These are phyloP conservation scores for Diplotaxis tenuifolia DNA, from an alignment of 345 rosid genomes.

Conservation along the genomic window DNA sequence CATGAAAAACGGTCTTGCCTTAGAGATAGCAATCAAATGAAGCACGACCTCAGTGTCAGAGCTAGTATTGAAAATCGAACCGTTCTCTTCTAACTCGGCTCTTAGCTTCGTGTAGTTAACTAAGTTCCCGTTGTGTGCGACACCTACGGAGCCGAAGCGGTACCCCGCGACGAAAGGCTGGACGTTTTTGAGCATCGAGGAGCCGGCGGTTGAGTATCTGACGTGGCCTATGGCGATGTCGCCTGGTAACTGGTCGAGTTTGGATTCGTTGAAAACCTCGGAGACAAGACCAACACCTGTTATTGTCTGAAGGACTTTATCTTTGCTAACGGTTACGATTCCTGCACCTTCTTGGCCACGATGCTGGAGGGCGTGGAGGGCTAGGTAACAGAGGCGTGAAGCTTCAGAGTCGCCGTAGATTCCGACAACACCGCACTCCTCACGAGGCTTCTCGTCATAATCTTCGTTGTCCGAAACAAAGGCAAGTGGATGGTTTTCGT, in stretches of 20 bases:
- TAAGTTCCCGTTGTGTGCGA: slow-evolving; percentile 91
- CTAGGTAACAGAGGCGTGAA: slow-evolving; percentile 84
- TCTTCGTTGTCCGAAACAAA: slow-evolving; percentile 12
- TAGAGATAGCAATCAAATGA: slow-evolving; percentile 90
- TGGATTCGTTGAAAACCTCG: slow-evolving; percentile 84
- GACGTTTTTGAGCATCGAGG: slow-evolving; percentile 93
- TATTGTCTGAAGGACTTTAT: slow-evolving; percentile 66
- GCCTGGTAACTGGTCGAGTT: slow-evolving; percentile 84
- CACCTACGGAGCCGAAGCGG: slow-evolving; percentile 83
- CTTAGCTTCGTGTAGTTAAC: slow-evolving; percentile 73
- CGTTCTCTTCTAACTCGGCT: slow-evolving; percentile 72
- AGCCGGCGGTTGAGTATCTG: slow-evolving; percentile 90
- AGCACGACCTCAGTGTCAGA: slow-evolving; percentile 97
- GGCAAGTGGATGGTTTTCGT: slow-evolving; percentile 23
- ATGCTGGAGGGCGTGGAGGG: slow-evolving; percentile 93
- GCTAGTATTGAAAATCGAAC: slow-evolving; percentile 88
- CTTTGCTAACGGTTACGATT: slow-evolving; percentile 70
- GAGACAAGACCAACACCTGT: slow-evolving; percentile 96
- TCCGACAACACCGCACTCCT: slow-evolving; percentile 98
- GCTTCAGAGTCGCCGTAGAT: slow-evolving; percentile 92
- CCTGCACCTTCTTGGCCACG: slow-evolving; percentile 99
- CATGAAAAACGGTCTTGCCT: slow-evolving; percentile 79
- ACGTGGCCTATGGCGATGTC: slow-evolving; percentile 89
- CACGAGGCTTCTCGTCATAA: slow-evolving; percentile 79
- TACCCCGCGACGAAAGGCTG: slow-evolving; percentile 99